Conservation (phyloP, 805 yeast genomes). For the Myxozyma nipponensis region DNA sequence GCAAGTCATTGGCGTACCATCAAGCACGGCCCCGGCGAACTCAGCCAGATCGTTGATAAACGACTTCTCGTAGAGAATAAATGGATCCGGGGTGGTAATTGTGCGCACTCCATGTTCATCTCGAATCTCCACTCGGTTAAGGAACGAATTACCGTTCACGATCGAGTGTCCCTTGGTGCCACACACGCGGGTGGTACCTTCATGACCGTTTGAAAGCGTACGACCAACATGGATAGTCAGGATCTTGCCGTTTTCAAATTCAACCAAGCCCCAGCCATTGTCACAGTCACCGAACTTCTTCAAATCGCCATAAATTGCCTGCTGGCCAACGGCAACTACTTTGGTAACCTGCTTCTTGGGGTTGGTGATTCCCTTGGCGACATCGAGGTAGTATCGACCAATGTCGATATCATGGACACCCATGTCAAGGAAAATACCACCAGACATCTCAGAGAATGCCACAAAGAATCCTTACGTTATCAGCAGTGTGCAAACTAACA, state of each 20-base stretch:
- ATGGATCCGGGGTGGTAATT: conserved; percentile 26
- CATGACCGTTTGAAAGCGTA: conserved; percentile 30
- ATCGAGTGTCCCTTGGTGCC: conserved; percentile 29
- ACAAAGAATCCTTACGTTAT: conserved; percentile 25
- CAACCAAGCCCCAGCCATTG: conserved; percentile 29
- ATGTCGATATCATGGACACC: conserved; percentile 30
- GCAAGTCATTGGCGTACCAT: conserved; percentile 26
- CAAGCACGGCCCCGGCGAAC: conserved; percentile 17
- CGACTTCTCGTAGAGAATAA: conserved; percentile 25
- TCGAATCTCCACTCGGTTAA: conserved; percentile 22
- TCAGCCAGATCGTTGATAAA: conserved; percentile 25
- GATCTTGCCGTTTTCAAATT: conserved; percentile 28
- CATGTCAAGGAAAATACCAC: conserved; percentile 31
- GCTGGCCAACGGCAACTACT: conserved; percentile 25
- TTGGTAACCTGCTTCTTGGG: conserved; percentile 17
- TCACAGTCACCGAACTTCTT: conserved; percentile 27
- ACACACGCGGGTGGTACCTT: conserved; percentile 25
- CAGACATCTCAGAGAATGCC: conserved; percentile 26
- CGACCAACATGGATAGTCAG: conserved; percentile 27
- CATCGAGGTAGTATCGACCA: conserved; percentile 20
- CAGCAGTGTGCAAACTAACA: too few relatives aligned
- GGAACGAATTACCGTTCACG: conserved; percentile 23
- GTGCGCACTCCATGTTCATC: conserved; percentile 27
- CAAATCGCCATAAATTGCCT: conserved; percentile 27
- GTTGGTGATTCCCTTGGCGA: conserved; percentile 26